Base-by-base conservation (phyloP, 2,329 filamentous ascomycete genomes). In the Monosporascus ibericus region DNA sequence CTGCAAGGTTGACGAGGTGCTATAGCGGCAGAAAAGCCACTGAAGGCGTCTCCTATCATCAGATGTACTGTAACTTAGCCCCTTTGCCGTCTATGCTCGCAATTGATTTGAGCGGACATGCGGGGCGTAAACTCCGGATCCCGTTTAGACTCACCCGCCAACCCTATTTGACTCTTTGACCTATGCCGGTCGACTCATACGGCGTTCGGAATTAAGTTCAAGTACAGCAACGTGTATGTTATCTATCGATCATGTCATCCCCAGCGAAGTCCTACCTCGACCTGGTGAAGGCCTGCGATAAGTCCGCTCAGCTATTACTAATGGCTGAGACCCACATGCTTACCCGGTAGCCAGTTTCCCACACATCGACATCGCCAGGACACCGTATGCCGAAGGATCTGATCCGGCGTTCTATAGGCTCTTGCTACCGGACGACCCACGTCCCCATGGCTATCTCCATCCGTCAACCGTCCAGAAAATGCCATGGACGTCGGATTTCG, bases 361-460 rank as follows among this genome's bases (percentile, higher is more conserved):
- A 2, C 63, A 70, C 54, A 74, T 74, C 56, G 67, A 70, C 51
- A 61, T 67, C 38, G 62, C 69, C 48, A 69, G 40, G 11, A 52
- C 50, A 9, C 52, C 58, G 11, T 55, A 49, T 20, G 44, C 49
- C 14, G 50, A 54, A 27, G 27, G 53, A 14, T 49, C 52, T 14
- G 38, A 55, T 22, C 37, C 39, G 1, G 47, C 70, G 1, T 71
- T 75, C 53, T 79, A 77, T 56, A 69, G 66, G 52, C 72, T 80
- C 27, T 60, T 70, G 3, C 67, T 80, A 5, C 68, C 72, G 0
- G 60, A 68, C 0, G 76, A 80, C 55, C 51, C 67, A n/a, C 70
- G 75, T 3, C 66, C 74, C 0, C 77, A 80, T 55, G 77, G 77
- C 60, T 75, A 76, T 62, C 69, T 80, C 38, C 69, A 74, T 48